Evolutionary conservation across 2,329 filamentous ascomycete species (phyloP).

Genomic region (Calonectria ilicicola): DNA sequence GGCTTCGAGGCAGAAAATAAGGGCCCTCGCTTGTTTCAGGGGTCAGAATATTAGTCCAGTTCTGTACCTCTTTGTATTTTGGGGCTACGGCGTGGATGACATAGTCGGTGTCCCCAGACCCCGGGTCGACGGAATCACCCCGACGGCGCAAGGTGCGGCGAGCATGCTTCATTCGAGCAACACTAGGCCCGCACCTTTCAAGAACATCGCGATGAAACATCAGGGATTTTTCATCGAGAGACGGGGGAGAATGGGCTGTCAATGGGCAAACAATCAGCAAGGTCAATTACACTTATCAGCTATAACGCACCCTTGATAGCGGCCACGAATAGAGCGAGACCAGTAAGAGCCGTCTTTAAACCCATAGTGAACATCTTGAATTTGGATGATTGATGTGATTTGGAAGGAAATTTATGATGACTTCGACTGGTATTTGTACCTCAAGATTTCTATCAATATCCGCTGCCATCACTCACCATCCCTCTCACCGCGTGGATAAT

Average conservation of each 20-base stretch:
- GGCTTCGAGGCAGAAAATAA: constrained; percentile 18
- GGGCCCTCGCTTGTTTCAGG: constrained; percentile 21
- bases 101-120: constrained; percentile 8
- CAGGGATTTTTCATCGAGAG: not conserved
- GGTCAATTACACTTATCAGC: too few relatives aligned
- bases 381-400: too few relatives aligned
- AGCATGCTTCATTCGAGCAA: not conserved
- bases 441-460: too few relatives aligned
- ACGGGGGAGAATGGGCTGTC: not conserved
- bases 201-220: not conserved
- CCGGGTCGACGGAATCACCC: not conserved
- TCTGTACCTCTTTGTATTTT: constrained; percentile 19
- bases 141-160: not conserved
- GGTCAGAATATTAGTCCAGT: constrained; percentile 19
- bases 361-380: too few relatives aligned
- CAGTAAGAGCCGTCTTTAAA: too few relatives aligned
- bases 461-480: too few relatives aligned
- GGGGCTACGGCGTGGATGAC: constrained; percentile 11
- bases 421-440: too few relatives aligned
- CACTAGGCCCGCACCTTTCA: not conserved
- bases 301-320: not conserved
- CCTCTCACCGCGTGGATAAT: too few relatives aligned
- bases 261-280: not conserved
- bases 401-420: too few relatives aligned
- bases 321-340: not conserved